Conservation (phyloP, 2,329 filamentous ascomycete genomes). For the Periglandula ipomoeae region DNA sequence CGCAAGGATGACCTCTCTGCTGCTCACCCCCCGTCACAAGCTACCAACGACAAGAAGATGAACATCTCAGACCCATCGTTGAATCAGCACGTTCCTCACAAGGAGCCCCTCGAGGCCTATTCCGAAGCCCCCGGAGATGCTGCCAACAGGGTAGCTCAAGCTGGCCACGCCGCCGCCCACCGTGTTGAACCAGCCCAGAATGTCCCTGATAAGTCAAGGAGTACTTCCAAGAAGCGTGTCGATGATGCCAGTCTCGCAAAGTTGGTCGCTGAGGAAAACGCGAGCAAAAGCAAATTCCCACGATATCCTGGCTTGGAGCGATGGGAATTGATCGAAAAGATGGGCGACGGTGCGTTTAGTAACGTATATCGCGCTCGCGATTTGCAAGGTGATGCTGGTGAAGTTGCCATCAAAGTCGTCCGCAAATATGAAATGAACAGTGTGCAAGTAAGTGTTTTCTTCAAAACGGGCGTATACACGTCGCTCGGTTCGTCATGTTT, state of each 20-base stretch:
- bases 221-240: slow-evolving; percentile 24
- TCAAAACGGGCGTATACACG: slow-evolving; percentile 11
- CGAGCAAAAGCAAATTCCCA: slow-evolving; percentile 76
- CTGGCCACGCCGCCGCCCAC: slow-evolving; percentile 54
- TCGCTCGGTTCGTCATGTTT: slow-evolving; percentile 12
- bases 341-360: slow-evolving; percentile 98
- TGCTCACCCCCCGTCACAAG: slow-evolving; percentile 42
- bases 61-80: slow-evolving; percentile 34
- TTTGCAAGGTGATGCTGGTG: slow-evolving; percentile 55
- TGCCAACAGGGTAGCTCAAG: slow-evolving; percentile 60
- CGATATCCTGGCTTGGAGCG: slow-evolving; percentile 41
- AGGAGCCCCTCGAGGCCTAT: slow-evolving; percentile 50
- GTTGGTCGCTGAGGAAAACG: slow-evolving; percentile 86
- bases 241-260: slow-evolving; percentile 68
- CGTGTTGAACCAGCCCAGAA: slow-evolving; percentile 54
- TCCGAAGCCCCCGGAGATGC: slow-evolving; percentile 50
- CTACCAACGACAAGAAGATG: slow-evolving; percentile 44
- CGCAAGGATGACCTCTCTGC: slow-evolving; percentile 44
- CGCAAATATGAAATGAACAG: slow-evolving; percentile 99
- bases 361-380: slow-evolving; percentile 93
- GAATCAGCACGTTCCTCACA: slow-evolving; percentile 25
- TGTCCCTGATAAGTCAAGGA: slow-evolving; percentile 18
- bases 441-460: slow-evolving; percentile 71
- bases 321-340: slow-evolving; percentile 86
- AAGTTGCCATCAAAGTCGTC: slow-evolving; percentile 97